These are phyloP conservation scores for Zygoascus sp. DNA, from an alignment of 1,139 yeast genomes.

Conservation along the genomic window DNA sequence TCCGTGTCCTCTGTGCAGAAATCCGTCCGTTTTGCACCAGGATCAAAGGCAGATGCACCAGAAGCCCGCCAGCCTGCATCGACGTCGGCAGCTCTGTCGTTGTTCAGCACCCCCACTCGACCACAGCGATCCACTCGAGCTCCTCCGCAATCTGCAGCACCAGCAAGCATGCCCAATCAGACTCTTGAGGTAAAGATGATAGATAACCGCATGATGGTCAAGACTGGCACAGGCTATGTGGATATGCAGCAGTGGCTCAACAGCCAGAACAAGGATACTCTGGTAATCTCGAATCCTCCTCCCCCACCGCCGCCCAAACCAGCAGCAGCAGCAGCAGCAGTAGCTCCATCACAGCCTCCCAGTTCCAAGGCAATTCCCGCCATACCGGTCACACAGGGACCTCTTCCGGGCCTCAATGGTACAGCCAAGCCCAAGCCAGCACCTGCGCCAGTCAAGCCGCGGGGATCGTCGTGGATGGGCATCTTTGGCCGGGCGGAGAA, in stretches of 20 bases:
- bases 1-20: neutral
- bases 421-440: neutral
- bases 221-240: conserved; percentile 25
- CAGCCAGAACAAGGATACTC: conserved; percentile 15
- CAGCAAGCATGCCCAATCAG: conserved; percentile 12
- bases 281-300: conserved; percentile 6
- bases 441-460: neutral
- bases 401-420: too few species aligned
- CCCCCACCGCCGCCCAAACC: conserved; percentile 4
- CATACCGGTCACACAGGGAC: too few species aligned
- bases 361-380: neutral
- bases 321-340: neutral
- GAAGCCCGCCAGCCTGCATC: neutral
- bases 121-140: neutral
- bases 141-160: neutral
- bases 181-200: conserved; percentile 30
- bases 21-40: neutral
- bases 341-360: too few species aligned
- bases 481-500: conserved; percentile 9
- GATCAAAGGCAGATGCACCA: neutral
- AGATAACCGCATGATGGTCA: conserved; percentile 32
- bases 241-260: conserved; percentile 36
- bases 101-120: neutral
- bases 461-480: conserved; percentile 5
- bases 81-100: conserved; percentile 1